phyloP scores from a whole-genome alignment of 2,329 filamentous ascomycete genomes.

The Teratosphaeria viscida region DNA sequence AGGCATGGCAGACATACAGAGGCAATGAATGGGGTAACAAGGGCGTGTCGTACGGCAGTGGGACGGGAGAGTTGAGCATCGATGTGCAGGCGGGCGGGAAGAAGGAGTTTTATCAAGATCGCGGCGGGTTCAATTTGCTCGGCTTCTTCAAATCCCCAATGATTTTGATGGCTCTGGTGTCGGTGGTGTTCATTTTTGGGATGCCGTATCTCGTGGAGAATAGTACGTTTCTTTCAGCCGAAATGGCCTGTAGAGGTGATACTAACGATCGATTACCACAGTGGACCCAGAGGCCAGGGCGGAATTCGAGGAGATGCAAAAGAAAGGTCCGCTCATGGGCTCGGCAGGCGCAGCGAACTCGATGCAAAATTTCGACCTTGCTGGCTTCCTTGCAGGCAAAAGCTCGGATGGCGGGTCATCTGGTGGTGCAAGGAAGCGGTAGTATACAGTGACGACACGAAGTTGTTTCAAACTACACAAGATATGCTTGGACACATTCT shows the following conservation, averaged over 20 bases:
- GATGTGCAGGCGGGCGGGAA: conserved; percentile 50
- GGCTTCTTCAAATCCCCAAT: conserved; percentile 86
- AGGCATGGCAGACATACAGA: conserved; percentile 73
- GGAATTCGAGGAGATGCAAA: conserved; percentile 86
- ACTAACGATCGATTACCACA: conserved; percentile 28
- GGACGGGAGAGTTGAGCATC: conserved; percentile 39
- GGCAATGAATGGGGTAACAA: conserved; percentile 86
- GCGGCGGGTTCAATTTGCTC: conserved; percentile 56
- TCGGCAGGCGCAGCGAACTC: conserved; percentile 37
- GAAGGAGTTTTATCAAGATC: conserved; percentile 69
- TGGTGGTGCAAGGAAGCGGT: conserved; percentile 11
- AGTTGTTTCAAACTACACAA: neutral
- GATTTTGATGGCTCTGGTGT: conserved; percentile 83
- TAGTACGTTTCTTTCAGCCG: conserved; percentile 50
- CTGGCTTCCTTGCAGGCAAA: conserved; percentile 56
- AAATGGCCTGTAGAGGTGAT: neutral
- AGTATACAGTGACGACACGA: neutral
- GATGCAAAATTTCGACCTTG: conserved; percentile 56
- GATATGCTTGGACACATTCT: neutral
- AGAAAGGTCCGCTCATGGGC: conserved; percentile 52
- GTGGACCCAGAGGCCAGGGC: conserved; percentile 95
- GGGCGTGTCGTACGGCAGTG: conserved; percentile 50
- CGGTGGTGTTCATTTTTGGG: conserved; percentile 73
- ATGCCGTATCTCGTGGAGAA: conserved; percentile 95
- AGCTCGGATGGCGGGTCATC: conserved; percentile 27